These are phyloP conservation scores for Hemisphaericaspora lyxosophila DNA, from an alignment of 1,139 yeast genomes.

Conservation along the genomic window DNA sequence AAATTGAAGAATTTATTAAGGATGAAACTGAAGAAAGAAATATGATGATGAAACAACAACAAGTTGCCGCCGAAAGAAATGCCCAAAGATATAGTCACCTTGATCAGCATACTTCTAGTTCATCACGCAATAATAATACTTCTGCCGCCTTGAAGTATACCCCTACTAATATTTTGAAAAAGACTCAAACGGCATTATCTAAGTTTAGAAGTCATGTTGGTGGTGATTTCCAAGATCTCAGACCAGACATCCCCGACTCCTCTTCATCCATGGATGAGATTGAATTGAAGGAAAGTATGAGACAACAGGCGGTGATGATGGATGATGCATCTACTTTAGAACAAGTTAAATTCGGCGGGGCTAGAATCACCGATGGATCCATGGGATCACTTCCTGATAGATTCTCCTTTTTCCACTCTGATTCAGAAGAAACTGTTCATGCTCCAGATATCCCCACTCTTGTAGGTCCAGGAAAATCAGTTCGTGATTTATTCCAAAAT, in stretches of 20 bases:
- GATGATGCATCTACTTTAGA: constrained; percentile 28
- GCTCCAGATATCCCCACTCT: constrained; percentile 81
- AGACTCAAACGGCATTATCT: constrained; percentile 16
- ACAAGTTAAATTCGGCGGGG: constrained; percentile 36
- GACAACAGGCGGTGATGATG: background rate
- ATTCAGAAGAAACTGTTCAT: constrained; percentile 81
- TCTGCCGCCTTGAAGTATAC: constrained; percentile 63
- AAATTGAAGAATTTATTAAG: constrained; percentile 69
- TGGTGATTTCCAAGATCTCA: background rate
- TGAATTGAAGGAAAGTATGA: constrained; percentile 8
- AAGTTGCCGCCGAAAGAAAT: constrained; percentile 30
- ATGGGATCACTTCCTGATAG: constrained; percentile 52
- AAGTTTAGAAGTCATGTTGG: constrained; percentile 9
- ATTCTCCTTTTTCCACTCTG: constrained; percentile 78
- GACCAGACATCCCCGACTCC: constrained; percentile 8
- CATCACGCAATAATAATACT: constrained; percentile 14
- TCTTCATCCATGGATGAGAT: constrained; percentile 8
- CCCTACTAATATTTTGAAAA: constrained; percentile 41
- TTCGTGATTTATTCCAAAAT: constrained; percentile 54
- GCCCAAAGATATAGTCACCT: constrained; percentile 12
- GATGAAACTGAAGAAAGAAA: constrained; percentile 43
- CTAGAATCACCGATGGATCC: constrained; percentile 28
- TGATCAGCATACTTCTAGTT: constrained; percentile 14
- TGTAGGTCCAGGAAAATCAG: constrained; percentile 61
- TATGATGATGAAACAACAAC: constrained; percentile 30